Evolutionary conservation across 202 grass and related monocot genomes (phyloP), one percentile per base, ranked within the genome.

Genomic region (Schoenoplectus triqueter): DNA sequence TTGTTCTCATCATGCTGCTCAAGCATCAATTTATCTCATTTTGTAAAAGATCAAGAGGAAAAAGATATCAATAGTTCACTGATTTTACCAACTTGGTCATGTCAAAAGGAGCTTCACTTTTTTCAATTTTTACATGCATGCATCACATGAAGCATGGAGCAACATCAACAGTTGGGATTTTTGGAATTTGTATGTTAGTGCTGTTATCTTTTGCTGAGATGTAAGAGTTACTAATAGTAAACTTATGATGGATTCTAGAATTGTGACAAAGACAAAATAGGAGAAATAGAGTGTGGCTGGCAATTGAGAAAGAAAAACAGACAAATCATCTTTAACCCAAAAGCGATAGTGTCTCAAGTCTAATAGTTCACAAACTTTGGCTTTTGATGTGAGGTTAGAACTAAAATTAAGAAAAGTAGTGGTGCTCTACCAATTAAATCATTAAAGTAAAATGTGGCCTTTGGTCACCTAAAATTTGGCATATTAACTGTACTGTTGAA

Each of bases 391-490:
- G 55, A 79, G 47, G 47, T 47, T 74, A 74, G 47, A 74, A 21
- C 15, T 54, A 47, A 6, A 74, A 74, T 52, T 7, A 74, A 74
- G 46, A 52, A 74, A 9, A 73, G 51, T 44, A 73, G 47, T 51
- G 31, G 14, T 70, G 65, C 7, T 83, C 71, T 70, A 69, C 21
- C 31, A 11, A 56, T 39, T 56, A 56, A 56, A 84, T 67, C 10
- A 69, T 52, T 31, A 18, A 41, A 84, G 6, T 84, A 68, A 44
- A 45, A 17, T 19, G 44, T 54, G 18, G 39, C 13, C 41, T 79
- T 84, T 71, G 64, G 81, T 66, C 49, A 83, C 65, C 80, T 83
- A 83, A 71, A 69, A 83, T 71, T 83, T 83, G 81, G 71, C 81
- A 69, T 11, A 54, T 55, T 71, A 83, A 69, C 81, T 69, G 48